phyloP scores from a whole-genome alignment of 2,329 filamentous ascomycete genomes.

The Cryphonectria nitschkei region DNA sequence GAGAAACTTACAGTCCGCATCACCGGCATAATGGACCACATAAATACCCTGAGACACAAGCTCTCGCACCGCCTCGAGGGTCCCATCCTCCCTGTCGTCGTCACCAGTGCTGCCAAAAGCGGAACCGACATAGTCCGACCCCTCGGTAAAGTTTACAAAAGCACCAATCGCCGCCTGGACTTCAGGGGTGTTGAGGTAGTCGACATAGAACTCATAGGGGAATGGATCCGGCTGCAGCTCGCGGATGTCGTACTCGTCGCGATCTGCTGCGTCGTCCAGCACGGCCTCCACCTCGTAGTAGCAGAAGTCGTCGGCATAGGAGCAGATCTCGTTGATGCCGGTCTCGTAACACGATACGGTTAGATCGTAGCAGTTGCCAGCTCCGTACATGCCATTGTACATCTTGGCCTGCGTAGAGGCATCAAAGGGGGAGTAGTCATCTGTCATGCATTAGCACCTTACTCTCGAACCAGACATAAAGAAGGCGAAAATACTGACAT shows the following conservation, averaged over 20 bases:
- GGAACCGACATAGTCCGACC: constrained; percentile 17
- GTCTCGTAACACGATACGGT: constrained; percentile 58
- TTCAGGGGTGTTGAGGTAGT: constrained; percentile 60
- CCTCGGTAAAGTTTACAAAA: constrained; percentile 32
- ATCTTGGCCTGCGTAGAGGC: constrained; percentile 51
- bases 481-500: neutral
- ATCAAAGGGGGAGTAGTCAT: constrained; percentile 58
- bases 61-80: constrained; percentile 16
- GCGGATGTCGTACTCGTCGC: constrained; percentile 65
- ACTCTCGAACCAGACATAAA: neutral
- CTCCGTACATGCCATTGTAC: constrained; percentile 63
- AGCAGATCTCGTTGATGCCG: constrained; percentile 55
- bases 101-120: constrained; percentile 26
- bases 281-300: constrained; percentile 53
- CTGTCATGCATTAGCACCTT: neutral
- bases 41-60: constrained; percentile 21
- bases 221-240: constrained; percentile 60
- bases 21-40: constrained; percentile 24
- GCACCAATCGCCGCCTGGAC: constrained; percentile 35
- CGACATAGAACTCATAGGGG: constrained; percentile 56
- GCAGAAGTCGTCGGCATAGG: constrained; percentile 60
- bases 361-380: constrained; percentile 63
- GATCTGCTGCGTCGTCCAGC: constrained; percentile 53
- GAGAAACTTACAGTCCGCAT: constrained; percentile 22
- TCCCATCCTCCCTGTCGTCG: constrained; percentile 21